Evolutionary conservation across 148 eudicot genomes (phyloP).

Genomic region (Amaranthus hypochondriacus): DNA sequence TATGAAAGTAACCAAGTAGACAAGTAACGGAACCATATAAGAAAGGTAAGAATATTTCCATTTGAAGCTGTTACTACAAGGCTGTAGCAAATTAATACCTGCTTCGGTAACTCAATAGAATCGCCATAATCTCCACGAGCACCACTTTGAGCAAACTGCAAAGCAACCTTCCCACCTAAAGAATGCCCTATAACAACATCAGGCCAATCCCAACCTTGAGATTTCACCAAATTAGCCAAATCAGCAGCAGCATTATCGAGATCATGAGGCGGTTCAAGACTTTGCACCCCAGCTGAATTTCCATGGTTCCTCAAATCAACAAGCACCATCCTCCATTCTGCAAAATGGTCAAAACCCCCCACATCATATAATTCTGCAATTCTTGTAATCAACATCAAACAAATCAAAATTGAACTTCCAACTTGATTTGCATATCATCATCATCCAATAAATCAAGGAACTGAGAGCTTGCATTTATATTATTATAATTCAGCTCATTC

Average conservation of each 20-base stretch:
- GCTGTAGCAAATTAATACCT: constrained; percentile 38
- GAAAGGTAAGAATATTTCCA: background rate
- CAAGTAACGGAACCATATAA: background rate
- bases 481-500: background rate
- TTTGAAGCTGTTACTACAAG: background rate
- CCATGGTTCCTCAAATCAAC: constrained; percentile 95
- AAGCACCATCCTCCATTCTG: constrained; percentile 84
- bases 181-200: constrained; percentile 93
- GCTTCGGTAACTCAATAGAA: constrained; percentile 61
- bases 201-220: constrained; percentile 88
- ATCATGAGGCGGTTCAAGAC: constrained; percentile 65
- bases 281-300: constrained; percentile 58
- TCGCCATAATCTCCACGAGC: constrained; percentile 63
- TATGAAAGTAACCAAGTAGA: background rate
- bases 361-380: background rate
- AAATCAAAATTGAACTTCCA: background rate
- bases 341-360: constrained; percentile 5
- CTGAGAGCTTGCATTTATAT: background rate
- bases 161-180: constrained; percentile 88
- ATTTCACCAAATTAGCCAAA: constrained; percentile 69
- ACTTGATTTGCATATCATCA: background rate
- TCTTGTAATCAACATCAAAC: background rate
- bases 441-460: background rate
- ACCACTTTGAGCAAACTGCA: constrained; percentile 75
- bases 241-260: constrained; percentile 82